A percentile compares a stretch with the other conserved stretches of the same genome.
These are phyloP conservation scores for Penicillium vulpinum DNA, from an alignment of 2,329 filamentous ascomycete species.

Conservation along the genomic window DNA sequence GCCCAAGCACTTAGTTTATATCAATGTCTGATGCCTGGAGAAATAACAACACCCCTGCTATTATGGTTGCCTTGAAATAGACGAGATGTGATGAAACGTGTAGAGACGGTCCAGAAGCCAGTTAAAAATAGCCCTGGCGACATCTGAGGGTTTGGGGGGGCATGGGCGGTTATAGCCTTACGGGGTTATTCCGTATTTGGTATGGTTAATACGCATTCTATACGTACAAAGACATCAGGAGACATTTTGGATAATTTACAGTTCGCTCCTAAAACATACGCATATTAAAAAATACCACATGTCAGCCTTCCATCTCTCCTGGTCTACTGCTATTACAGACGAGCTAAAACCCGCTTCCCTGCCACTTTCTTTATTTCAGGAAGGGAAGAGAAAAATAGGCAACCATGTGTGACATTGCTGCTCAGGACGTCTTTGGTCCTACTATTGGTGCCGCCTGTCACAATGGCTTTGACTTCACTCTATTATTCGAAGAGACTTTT, in stretches of 20 bases:
- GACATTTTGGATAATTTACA: too few relatives aligned
- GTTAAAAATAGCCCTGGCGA: slow-evolving; percentile 5
- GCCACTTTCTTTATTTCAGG: background rate
- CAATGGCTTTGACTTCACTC: slow-evolving; percentile 32
- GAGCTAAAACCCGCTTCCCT: background rate
- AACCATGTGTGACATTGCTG: slow-evolving; percentile 4
- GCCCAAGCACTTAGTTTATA: background rate
- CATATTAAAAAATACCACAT: background rate
- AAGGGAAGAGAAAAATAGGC: background rate
- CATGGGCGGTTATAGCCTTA: background rate
- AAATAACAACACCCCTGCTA: background rate
- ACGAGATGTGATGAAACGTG: background rate
- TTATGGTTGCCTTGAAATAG: background rate
- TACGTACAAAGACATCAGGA: background rate
- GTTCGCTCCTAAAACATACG: background rate
- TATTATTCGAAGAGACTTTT: slow-evolving; percentile 36
- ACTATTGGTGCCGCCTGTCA: background rate
- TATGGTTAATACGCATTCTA: background rate
- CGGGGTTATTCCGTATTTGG: background rate
- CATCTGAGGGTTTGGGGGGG: too few relatives aligned
- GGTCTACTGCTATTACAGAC: background rate
- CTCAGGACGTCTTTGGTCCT: background rate
- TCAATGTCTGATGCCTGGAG: background rate
- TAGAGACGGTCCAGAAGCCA: background rate
- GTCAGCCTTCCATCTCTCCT: background rate